Base-by-base conservation (phyloP, 2,329 filamentous ascomycete genomes). In the Xylaria sp. region DNA sequence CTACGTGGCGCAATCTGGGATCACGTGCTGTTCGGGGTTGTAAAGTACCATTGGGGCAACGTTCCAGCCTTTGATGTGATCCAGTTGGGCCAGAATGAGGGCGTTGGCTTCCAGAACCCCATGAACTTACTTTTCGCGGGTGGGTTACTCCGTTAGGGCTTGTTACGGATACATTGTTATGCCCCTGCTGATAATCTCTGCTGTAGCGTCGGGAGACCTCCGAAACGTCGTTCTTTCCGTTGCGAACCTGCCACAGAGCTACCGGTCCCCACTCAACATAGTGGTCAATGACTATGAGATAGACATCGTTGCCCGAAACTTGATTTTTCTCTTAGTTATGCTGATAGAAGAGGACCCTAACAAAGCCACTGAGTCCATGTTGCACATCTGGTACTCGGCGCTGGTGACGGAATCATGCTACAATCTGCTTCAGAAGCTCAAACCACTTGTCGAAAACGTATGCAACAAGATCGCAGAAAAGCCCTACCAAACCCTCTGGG, bases 11-110 rank as follows among this genome's bases (percentile, higher is more conserved):
- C 20, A 2, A 3, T 0, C 9, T 10, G 13, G 1, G 6, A 10
- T 12, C 49, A 55, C 2, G 13, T 7, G 0, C 1, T 1, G 5
- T 67, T 62, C 20, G 68, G 65, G 18, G 1, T n/a, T 18, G 10
- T 2, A 0, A 70, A 71, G 12, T 71, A 70, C 33, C 63, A 71
- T 12, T 74, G 68, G 73, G 74, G 68, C 25, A 68, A 69, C 54
- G 66, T 66, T 12, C 68, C 68, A 10, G 72, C 70, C 6, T 28
- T 72, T n/a, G 72, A 73, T 13, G 48, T 70, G 10, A 62, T 71
- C 28, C 51, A 60, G 18, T 43, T 64, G 2, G 54, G 15, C 13
- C 43, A 51, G 18, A 64, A 64, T 43, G 62, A 64, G 18, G 54
- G 62, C n/a, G 33, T 51, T 12, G 9, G 25, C 15, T 64, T 43